Base-by-base conservation (phyloP, 1,284 basidiomycete species). In the Papiliotrema nemorosa region DNA sequence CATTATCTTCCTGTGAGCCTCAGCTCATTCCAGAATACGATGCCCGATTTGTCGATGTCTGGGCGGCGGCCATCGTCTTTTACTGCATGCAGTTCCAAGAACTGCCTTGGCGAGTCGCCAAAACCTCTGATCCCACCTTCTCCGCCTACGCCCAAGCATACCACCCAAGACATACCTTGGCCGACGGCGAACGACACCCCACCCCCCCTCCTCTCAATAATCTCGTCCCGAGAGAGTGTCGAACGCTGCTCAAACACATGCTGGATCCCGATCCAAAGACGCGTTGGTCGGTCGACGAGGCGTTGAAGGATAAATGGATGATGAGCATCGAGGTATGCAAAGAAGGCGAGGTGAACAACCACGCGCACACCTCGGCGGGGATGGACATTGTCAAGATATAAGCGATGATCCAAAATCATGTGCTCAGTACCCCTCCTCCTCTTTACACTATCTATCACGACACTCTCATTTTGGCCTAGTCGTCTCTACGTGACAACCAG, bases 71-170 rank as follows among this genome's bases (percentile, higher is more conserved):
- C 12, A 84, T 98, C 58, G 93, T 98, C 57, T 97, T 96, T 76
- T 98, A 98, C 78, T 97, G 94, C 79, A 84, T 97, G 73, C 89
- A 93, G 76, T 94, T 94, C 78, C 88, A 91, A 72, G 92, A 97
- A 73, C 81, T 97, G 47, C 92, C 94, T 0, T 98, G 96, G 94
- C 85, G 93, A 50, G 90, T 90, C 12, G 94, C 94, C 31, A 93
- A 97, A 71, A 76, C 77, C 31, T 79, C 84, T 3, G 94, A 98
- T 68, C 77, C 82, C 5, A 83, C 94, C 12, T 98, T 92, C 73
- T 80, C 85, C 5, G 79, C 87, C 6, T 98, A 96, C 69, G 81
- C 83, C 3, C 70, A 82, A n/a, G 83, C 86, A 1, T 96, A 74
- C 55, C 42, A 60, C 29, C 57, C 63, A 35, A 49, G 42, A 33